phyloP scores from a whole-genome alignment of 768 basidiomycete species.

The Collybia mongolica region DNA sequence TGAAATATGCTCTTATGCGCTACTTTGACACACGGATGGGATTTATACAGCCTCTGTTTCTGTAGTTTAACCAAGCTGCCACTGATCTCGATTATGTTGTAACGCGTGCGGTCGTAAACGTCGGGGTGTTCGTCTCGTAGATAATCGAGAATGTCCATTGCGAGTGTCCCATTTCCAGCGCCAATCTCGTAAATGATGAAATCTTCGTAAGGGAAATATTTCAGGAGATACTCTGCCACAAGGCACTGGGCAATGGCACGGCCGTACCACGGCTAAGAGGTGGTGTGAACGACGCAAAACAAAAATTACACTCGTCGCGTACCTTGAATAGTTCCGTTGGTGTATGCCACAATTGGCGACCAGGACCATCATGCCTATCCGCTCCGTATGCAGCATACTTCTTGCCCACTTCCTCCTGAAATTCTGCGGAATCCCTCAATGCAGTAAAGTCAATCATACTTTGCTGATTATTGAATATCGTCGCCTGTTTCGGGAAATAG shows the following conservation, averaged over 20 bases:
- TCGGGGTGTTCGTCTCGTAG: conserved; percentile 79
- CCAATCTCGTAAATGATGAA: conserved; percentile 97
- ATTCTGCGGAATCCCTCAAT: conserved; percentile 69
- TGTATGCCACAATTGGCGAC: conserved; percentile 96
- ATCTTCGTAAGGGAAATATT: conserved; percentile 95
- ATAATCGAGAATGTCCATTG: conserved; percentile 82
- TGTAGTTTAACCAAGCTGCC: conserved; percentile 74
- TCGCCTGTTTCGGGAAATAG: conserved; percentile 92
- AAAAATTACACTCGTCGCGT: conserved; percentile 15
- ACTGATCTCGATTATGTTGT: conserved; percentile 95
- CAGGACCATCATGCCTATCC: conserved; percentile 62
- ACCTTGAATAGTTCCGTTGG: conserved; percentile 98
- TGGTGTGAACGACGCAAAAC: conserved; percentile 3
- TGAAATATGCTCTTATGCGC: conserved; percentile 82
- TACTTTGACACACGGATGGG: conserved; percentile 68
- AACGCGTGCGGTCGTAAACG: conserved; percentile 89
- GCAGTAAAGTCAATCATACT: conserved; percentile 64
- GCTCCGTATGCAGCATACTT: conserved; percentile 73
- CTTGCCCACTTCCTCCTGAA: conserved; percentile 77
- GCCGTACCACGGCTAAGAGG: conserved; percentile 86
- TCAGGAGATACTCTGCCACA: conserved; percentile 88
- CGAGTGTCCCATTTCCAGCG: conserved; percentile 95
- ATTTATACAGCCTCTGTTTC: conserved; percentile 55
- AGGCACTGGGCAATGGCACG: conserved; percentile 87
- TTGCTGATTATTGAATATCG: conserved; percentile 75